Evolutionary conservation across 306 rosid species (phyloP).

Genomic region (Luffa acutangula): DNA sequence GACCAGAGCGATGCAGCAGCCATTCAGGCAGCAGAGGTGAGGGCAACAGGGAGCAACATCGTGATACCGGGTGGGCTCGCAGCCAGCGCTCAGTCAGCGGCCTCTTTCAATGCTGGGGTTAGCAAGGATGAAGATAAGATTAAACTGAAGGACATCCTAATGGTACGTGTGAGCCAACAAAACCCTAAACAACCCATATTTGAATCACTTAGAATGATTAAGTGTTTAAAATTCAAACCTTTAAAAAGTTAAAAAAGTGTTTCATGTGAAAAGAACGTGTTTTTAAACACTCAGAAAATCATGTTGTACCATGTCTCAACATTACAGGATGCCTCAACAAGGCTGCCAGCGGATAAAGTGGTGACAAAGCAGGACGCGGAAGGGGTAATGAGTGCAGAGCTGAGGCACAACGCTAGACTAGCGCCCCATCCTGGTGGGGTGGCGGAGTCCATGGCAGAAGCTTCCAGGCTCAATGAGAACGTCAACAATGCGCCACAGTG

Average conservation of each 20-base stretch:
- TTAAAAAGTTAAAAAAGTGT: too few relatives aligned
- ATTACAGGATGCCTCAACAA: conserved; percentile 36
- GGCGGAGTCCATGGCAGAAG: conserved; percentile 51
- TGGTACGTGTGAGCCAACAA: conserved; percentile 6
- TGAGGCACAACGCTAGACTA: conserved; percentile 34
- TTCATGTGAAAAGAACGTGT: too few relatives aligned
- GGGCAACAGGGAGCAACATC: conserved; percentile 43
- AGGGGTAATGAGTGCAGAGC: conserved; percentile 52
- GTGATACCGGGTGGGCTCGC: conserved; percentile 47
- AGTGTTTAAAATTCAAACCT: too few relatives aligned
- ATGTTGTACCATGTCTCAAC: neutral
- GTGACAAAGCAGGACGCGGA: conserved; percentile 51
- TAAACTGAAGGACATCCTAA: conserved; percentile 36
- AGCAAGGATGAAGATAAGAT: conserved; percentile 31
- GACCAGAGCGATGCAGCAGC: conserved; percentile 57
- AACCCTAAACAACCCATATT: neutral
- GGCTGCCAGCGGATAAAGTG: conserved; percentile 44
- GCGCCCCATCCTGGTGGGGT: conserved; percentile 45
- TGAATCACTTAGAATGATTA: neutral
- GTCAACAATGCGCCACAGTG: neutral
- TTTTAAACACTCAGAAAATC: too few relatives aligned
- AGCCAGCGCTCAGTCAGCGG: conserved; percentile 52
- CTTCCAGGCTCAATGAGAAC: conserved; percentile 60
- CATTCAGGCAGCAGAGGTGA: conserved; percentile 64
- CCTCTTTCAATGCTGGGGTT: conserved; percentile 33